A percentile compares a stretch with the other conserved stretches of the same genome.
Evolutionary conservation across 2,329 filamentous ascomycete genomes (phyloP).

Genomic region (Thielaviopsis cerberus): DNA sequence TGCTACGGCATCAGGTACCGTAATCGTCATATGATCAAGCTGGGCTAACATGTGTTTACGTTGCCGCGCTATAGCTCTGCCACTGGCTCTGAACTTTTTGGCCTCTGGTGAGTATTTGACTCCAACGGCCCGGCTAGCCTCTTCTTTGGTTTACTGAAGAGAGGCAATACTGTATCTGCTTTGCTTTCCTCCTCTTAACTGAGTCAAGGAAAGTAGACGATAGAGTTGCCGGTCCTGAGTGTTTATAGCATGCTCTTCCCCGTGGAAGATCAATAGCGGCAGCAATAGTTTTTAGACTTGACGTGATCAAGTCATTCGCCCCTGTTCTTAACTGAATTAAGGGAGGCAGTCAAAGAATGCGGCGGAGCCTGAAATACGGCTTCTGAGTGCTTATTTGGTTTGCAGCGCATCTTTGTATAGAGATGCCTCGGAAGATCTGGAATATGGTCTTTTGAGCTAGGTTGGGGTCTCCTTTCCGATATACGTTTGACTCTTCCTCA

Average conservation of each 20-base stretch:
- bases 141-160: neutral
- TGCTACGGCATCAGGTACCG: neutral
- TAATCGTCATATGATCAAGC: neutral
- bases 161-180: neutral
- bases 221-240: neutral
- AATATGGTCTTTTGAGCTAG: neutral
- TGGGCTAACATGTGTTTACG: neutral
- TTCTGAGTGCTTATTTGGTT: neutral
- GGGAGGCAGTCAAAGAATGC: neutral
- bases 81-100: slow-evolving; percentile 75
- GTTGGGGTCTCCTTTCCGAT: neutral
- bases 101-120: slow-evolving; percentile 63
- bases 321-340: neutral
- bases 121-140: slow-evolving; percentile 13
- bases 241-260: slow-evolving; percentile 16
- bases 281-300: slow-evolving; percentile 25
- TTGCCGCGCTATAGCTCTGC: slow-evolving; percentile 38
- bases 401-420: neutral
- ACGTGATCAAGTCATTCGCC: neutral
- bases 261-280: slow-evolving; percentile 39
- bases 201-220: neutral
- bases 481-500: neutral
- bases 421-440: neutral
- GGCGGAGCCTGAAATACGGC: neutral
- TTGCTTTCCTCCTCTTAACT: slow-evolving; percentile 4